Evolutionary conservation across 2,329 filamentous ascomycete species (phyloP).

Genomic region (Neonectria ditissima): DNA sequence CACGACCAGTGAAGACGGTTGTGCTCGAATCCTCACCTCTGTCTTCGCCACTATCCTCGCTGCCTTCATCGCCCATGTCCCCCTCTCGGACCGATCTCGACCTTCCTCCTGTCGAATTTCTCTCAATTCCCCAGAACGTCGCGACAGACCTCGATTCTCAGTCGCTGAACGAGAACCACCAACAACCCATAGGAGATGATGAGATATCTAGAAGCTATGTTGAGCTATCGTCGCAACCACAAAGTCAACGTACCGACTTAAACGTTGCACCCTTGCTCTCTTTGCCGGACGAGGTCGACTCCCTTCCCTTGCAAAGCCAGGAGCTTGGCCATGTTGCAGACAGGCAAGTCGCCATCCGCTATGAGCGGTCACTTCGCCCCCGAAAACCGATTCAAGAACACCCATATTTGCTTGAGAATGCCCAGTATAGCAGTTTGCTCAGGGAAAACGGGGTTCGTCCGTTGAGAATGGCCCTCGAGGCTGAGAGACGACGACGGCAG

Average conservation of each 20-base stretch:
- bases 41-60: constrained; percentile 51
- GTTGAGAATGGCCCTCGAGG: constrained; percentile 55
- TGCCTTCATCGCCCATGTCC: constrained; percentile 47
- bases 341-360: constrained; percentile 47
- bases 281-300: constrained; percentile 1
- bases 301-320: constrained; percentile 31
- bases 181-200: constrained; percentile 39
- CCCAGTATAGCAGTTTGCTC: constrained; percentile 64
- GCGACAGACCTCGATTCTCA: constrained; percentile 8
- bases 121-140: constrained; percentile 25
- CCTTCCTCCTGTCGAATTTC: constrained; percentile 35
- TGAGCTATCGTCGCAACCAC: constrained; percentile 49
- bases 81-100: constrained; percentile 47
- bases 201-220: constrained; percentile 55
- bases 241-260: constrained; percentile 28
- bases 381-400: constrained; percentile 72
- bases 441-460: constrained; percentile 68
- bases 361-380: constrained; percentile 65
- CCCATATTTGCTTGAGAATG: constrained; percentile 68
- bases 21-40: constrained; percentile 26
- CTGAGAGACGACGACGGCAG: constrained; percentile 47
- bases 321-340: constrained; percentile 30
- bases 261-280: neutral
- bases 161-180: constrained; percentile 12
- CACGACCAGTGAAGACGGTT: constrained; percentile 14